phyloP scores from a whole-genome alignment of 1,139 yeast species.

The Arxiozyma heterogenica region DNA sequence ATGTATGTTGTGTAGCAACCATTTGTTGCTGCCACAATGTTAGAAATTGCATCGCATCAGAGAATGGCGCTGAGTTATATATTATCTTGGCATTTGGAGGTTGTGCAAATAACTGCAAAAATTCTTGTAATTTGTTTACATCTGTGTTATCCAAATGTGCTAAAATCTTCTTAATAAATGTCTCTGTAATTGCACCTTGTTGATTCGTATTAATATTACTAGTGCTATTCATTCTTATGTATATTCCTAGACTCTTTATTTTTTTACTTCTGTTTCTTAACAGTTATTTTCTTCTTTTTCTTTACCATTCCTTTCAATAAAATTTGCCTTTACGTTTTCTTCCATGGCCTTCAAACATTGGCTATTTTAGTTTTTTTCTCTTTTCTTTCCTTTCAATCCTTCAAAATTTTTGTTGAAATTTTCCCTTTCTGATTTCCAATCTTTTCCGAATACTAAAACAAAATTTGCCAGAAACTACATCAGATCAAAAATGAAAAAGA shows the following conservation, averaged over 20 bases:
- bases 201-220: slow-evolving; percentile 4
- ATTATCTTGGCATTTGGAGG: slow-evolving; percentile 35
- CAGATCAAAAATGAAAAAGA: no score
- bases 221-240: slow-evolving; percentile 2
- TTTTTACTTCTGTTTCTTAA: slow-evolving; percentile 15
- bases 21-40: slow-evolving; percentile 50
- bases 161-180: slow-evolving; percentile 33
- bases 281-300: slow-evolving; percentile 21
- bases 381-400: no score
- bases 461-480: no score
- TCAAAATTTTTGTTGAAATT: no score
- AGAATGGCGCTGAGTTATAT: slow-evolving; percentile 58
- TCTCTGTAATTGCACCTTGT: slow-evolving; percentile 13
- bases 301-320: neutral
- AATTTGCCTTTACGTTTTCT: no score
- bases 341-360: no score
- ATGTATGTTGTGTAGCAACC: slow-evolving; percentile 54
- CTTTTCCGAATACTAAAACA: no score
- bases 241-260: neutral
- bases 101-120: slow-evolving; percentile 34
- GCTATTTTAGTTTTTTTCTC: neutral
- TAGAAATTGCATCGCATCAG: slow-evolving; percentile 51
- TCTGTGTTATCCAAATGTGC: slow-evolving; percentile 37
- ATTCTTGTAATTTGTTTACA: slow-evolving; percentile 40
- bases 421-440: no score